Percentiles rank a stretch among this genome's conserved stretches.
Conservation (phyloP, 768 basidiomycete genomes). For the Pisolithus orientalis region DNA sequence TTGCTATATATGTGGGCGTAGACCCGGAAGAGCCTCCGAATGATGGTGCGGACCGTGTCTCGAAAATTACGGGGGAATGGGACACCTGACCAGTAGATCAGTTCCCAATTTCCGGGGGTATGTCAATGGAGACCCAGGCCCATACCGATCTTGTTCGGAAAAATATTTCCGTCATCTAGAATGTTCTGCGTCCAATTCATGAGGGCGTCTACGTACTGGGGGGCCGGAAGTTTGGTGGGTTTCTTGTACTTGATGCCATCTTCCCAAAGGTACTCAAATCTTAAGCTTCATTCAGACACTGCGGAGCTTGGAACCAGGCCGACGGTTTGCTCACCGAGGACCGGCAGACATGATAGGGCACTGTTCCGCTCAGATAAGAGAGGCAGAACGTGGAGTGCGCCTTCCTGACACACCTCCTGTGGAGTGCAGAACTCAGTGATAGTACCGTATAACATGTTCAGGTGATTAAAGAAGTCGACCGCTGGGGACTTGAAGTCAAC, state of each 20-base stretch:
- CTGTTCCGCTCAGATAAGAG: slow-evolving; percentile 32
- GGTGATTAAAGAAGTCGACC: slow-evolving; percentile 98
- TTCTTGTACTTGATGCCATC: slow-evolving; percentile 82
- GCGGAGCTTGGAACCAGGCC: not conserved
- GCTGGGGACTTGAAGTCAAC: slow-evolving; percentile 42
- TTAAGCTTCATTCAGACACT: slow-evolving; percentile 24
- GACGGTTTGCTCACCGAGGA: slow-evolving; percentile 55
- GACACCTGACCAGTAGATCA: slow-evolving; percentile 49
- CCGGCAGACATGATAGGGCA: slow-evolving; percentile 97
- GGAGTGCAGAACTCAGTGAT: slow-evolving; percentile 97
- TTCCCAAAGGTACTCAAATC: slow-evolving; percentile 95
- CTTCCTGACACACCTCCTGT: slow-evolving; percentile 59
- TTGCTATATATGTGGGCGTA: slow-evolving; percentile 99
- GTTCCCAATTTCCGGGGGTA: slow-evolving; percentile 2
- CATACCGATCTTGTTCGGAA: slow-evolving; percentile 92
- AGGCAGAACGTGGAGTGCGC: slow-evolving; percentile 1
- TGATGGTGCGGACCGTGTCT: slow-evolving; percentile 86
- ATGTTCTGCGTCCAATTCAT: slow-evolving; percentile 98
- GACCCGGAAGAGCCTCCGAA: slow-evolving; percentile 89
- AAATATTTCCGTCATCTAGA: slow-evolving; percentile 86
- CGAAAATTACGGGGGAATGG: slow-evolving; percentile 88
- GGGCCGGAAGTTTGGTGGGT: slow-evolving; percentile 90
- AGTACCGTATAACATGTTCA: slow-evolving; percentile 99
- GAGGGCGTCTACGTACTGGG: slow-evolving; percentile 93
- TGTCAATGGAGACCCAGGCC: not conserved